Base-by-base conservation (phyloP, 106 monocot genomes). In the Apostasia ramifera region DNA sequence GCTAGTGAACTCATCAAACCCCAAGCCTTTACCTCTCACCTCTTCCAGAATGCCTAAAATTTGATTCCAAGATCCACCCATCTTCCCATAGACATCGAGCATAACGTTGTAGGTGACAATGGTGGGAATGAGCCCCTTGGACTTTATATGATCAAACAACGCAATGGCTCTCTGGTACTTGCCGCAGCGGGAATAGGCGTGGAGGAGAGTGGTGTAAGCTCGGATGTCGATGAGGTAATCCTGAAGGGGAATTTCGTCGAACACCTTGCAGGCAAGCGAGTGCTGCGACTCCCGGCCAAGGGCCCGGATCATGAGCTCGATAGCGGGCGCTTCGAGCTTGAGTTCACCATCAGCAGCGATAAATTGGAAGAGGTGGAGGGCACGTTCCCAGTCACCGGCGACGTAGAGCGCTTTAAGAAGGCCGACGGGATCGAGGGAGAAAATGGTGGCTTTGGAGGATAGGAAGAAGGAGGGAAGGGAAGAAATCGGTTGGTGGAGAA, bases 101-200 rank as follows among this genome's bases (percentile, higher is more conserved):
- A 95, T 74, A 13, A 92, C 91, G 63, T 95, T 95, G 72, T 95
- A 95, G 6, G 89, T 95, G 57, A 95, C 92, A 37, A 95, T 47
- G 43, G 85, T 89, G 26, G 89, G 95, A 9, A 69, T 57, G 13
- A 92, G 68, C 2, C 88, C 88, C 44, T 76, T 79, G 15, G 54
- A 61, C 68, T 88, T 91, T 1, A 94, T 79, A 49, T 76, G 57
- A 52, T 55, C 63, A 15, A 94, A 94, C 74, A 94, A 61, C 6
- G 58, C 73, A 4, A 94, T 51, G 5, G 87, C 94, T 41, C 54
- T 64, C 2, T 68, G 62, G 40, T 80, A 91, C 74, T 57, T 71
- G 26, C 81, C 79, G 0, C 81, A 46, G 40, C 81, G 75, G 26
- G 77, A 62, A 15, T 78, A 86, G 3, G 85, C 76, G 60, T 91